phyloP scores from a whole-genome alignment of 768 basidiomycete species.

The Rossbeevera mucosa region DNA sequence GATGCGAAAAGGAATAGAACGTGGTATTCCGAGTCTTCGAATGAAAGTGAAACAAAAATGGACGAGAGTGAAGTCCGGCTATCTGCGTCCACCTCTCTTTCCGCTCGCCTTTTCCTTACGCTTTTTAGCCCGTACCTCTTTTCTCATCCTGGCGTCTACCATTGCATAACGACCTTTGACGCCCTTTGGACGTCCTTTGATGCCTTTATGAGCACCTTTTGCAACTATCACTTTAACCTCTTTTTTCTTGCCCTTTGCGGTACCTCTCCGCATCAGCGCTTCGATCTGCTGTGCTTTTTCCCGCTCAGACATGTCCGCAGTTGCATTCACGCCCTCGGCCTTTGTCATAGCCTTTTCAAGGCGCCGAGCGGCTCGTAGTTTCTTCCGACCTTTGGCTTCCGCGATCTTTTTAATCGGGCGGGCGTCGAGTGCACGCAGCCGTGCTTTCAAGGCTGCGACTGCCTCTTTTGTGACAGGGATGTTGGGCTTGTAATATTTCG shows the following conservation, averaged over 20 bases:
- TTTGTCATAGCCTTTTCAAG: conserved; percentile 94
- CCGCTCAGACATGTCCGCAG: conserved; percentile 85
- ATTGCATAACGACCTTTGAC: conserved; percentile 93
- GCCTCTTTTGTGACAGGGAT: conserved; percentile 98
- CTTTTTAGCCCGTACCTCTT: conserved; percentile 80
- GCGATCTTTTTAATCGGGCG: conserved; percentile 99
- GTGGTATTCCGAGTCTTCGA: not conserved
- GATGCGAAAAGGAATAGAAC: not conserved
- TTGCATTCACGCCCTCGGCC: conserved; percentile 88
- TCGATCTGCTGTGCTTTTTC: conserved; percentile 94
- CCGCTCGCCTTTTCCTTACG: conserved; percentile 71
- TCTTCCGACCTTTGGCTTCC: conserved; percentile 97
- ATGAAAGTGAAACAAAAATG: not conserved
- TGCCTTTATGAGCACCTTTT: conserved; percentile 80
- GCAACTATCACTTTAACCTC: conserved; percentile 88
- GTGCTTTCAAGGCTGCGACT: conserved; percentile 74
- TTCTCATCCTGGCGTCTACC: conserved; percentile 92
- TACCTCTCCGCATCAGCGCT: conserved; percentile 81
- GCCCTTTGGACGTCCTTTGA: conserved; percentile 92
- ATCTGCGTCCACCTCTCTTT: conserved; percentile 41
- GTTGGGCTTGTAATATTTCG: conserved; percentile 89
- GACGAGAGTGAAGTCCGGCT: not conserved
- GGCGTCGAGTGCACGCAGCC: conserved; percentile 90
- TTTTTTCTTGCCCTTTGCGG: conserved; percentile 66
- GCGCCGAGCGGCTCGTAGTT: conserved; percentile 78